Evolutionary conservation across 352 stramenopile genomes (phyloP).

Genomic region (Globisporangium nodosum): DNA sequence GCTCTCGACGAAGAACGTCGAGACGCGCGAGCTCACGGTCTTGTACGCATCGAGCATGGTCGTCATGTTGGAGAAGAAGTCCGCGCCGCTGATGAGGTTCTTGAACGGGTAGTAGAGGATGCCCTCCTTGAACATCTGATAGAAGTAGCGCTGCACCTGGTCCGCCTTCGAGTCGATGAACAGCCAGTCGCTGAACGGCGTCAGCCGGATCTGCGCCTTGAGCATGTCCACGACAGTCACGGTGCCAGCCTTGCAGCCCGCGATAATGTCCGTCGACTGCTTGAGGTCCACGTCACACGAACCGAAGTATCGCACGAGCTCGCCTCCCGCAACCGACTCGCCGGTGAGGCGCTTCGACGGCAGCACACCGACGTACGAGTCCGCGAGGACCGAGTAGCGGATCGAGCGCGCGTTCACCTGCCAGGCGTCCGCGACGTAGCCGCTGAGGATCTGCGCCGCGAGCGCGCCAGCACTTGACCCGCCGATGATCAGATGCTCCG

Average conservation of each 20-base stretch:
- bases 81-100: conserved; percentile 37
- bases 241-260: conserved; percentile 37
- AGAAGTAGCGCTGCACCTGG: conserved; percentile 59
- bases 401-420: conserved; percentile 31
- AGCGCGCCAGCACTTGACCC: conserved; percentile 33
- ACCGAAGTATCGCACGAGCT: conserved; percentile 29
- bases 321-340: conserved; percentile 12
- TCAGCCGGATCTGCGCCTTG: conserved; percentile 16
- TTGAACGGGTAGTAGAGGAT: conserved; percentile 50
- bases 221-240: conserved; percentile 50
- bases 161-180: conserved; percentile 65
- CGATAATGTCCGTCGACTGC: conserved; percentile 26
- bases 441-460: conserved; percentile 26
- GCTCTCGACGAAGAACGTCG: conserved; percentile 43
- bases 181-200: conserved; percentile 46
- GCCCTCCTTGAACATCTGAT: conserved; percentile 45
- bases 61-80: conserved; percentile 57
- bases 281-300: conserved; percentile 35
- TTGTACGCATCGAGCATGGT: conserved; percentile 48
- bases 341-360: conserved; percentile 16
- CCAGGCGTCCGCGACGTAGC: conserved; percentile 30
- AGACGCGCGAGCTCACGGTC: conserved; percentile 35
- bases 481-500: conserved; percentile 26
- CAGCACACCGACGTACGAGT: conserved; percentile 43
- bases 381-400: conserved; percentile 29